These are phyloP conservation scores for Retiboletus fuscus DNA, from an alignment of 1,284 basidiomycete genomes.

Conservation along the genomic window DNA sequence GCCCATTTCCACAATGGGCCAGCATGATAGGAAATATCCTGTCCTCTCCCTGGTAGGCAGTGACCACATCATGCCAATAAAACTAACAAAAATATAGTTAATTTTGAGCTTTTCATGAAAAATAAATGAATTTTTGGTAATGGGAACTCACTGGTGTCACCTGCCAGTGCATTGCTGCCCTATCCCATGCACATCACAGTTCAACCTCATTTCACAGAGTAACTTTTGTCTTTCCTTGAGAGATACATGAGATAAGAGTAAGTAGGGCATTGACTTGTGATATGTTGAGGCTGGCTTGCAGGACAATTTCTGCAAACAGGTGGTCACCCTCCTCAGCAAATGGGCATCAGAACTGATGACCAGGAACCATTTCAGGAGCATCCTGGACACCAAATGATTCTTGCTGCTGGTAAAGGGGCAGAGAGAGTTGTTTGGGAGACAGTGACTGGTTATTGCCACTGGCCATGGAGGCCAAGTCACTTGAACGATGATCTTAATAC, in stretches of 20 bases:
- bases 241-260: background rate
- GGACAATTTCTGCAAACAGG: background rate
- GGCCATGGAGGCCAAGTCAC: no score
- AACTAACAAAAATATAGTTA: background rate
- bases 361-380: no score
- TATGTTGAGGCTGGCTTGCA: background rate
- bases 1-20: no score
- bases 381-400: no score
- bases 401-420: no score
- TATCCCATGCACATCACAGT: background rate
- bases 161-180: constrained; percentile 1
- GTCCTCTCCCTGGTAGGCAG: background rate
- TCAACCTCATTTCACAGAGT: background rate
- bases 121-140: background rate
- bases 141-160: background rate
- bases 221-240: background rate
- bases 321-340: no score
- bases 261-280: background rate
- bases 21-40: background rate
- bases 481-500: no score
- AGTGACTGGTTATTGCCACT: no score
- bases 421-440: no score
- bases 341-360: no score
- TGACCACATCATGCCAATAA: background rate
- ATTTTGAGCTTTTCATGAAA: no score